A percentile compares a stretch with the other conserved stretches of the same genome.
Evolutionary conservation across 2,329 filamentous ascomycete species (phyloP).

Genomic region (Ceratocystis ficicola): DNA sequence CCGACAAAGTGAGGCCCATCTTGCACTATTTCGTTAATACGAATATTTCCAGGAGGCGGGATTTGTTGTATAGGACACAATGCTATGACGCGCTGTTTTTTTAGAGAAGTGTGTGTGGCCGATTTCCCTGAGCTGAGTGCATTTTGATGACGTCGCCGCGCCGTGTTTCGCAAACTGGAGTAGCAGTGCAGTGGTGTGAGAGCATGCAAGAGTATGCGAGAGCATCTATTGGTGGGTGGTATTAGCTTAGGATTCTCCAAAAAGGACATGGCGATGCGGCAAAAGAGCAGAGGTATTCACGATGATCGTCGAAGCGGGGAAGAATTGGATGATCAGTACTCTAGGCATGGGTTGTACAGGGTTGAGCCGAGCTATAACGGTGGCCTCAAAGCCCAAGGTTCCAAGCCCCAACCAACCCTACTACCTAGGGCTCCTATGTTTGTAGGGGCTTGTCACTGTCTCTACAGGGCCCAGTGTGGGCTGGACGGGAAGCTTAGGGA

Average conservation of each 20-base stretch:
- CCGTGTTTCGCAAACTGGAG: too few relatives aligned
- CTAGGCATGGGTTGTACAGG: not conserved
- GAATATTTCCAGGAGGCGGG: not conserved
- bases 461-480: not conserved
- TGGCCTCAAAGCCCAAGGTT: not conserved
- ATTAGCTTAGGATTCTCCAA: not conserved
- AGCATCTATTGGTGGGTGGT: not conserved
- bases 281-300: not conserved
- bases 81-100: not conserved
- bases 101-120: too few relatives aligned
- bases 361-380: not conserved
- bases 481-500: not conserved
- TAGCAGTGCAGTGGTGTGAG: too few relatives aligned
- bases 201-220: too few relatives aligned
- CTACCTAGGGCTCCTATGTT: too few relatives aligned
- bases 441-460: not conserved
- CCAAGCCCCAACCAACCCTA: too few relatives aligned
- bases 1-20: conserved; percentile 1
- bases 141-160: not conserved
- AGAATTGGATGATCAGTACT: not conserved
- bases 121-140: not conserved
- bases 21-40: not conserved
- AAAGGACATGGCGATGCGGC: not conserved
- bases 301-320: conserved; percentile 2
- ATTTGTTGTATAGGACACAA: not conserved